These are phyloP conservation scores for Colletotrichum tropicicola DNA, from an alignment of 2,329 filamentous ascomycete species.

Conservation along the genomic window DNA sequence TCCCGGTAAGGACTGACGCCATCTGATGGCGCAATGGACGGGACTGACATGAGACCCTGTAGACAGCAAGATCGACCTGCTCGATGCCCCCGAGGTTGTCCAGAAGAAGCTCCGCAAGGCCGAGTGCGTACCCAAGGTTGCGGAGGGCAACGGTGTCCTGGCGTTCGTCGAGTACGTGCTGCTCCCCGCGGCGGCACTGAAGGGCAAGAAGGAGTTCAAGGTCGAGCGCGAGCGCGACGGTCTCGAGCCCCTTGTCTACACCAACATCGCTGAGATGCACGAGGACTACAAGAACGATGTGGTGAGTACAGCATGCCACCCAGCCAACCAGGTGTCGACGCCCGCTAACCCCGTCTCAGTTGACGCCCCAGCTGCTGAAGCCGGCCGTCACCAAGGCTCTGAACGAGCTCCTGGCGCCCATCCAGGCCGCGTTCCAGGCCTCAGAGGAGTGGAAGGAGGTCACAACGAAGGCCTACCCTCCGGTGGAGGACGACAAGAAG, in stretches of 20 bases:
- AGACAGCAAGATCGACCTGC: constrained; percentile 92
- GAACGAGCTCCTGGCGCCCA: constrained; percentile 77
- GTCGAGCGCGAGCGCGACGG: constrained; percentile 73
- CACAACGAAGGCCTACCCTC: constrained; percentile 83
- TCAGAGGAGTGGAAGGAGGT: constrained; percentile 82
- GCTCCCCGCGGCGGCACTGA: constrained; percentile 77
- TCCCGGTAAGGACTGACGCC: constrained; percentile 54
- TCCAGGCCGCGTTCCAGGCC: constrained; percentile 76
- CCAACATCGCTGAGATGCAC: constrained; percentile 76
- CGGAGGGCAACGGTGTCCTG: constrained; percentile 88
- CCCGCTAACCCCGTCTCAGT: constrained; percentile 41
- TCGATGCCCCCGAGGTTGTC: constrained; percentile 80
- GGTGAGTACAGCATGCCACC: constrained; percentile 3
- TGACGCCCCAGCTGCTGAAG: constrained; percentile 90
- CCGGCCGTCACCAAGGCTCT: constrained; percentile 81
- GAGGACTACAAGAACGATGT: constrained; percentile 84
- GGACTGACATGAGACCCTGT: constrained; percentile 38
- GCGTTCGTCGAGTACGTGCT: constrained; percentile 89
- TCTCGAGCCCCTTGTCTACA: constrained; percentile 81
- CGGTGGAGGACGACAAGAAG: constrained; percentile 60
- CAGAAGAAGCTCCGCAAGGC: constrained; percentile 89
- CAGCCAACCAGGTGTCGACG: background rate
- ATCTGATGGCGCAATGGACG: background rate
- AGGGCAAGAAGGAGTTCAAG: constrained; percentile 66
- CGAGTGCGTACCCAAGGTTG: constrained; percentile 75